A percentile compares a stretch with the other conserved stretches of the same genome.
These are phyloP conservation scores for Fusarium avenaceum DNA, from an alignment of 2,329 filamentous ascomycete genomes.

Conservation along the genomic window DNA sequence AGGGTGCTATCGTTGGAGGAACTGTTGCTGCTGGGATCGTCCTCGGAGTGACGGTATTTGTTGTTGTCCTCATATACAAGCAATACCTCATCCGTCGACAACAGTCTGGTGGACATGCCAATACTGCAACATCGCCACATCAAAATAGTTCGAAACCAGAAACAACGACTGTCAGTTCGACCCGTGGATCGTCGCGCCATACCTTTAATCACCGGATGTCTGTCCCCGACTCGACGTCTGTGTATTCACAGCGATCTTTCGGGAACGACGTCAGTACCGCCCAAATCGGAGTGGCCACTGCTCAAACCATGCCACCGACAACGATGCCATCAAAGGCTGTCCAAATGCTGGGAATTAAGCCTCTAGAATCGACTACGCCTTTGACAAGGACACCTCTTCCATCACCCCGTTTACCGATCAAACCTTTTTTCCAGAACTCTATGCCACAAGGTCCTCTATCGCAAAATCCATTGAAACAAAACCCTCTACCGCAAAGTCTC, in stretches of 20 bases:
- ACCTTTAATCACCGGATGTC: constrained; percentile 35
- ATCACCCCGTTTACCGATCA: constrained; percentile 5
- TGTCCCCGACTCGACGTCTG: constrained; percentile 23
- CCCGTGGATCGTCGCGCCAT: constrained; percentile 17
- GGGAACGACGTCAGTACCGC: constrained; percentile 19
- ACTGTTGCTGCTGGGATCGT: constrained; percentile 37
- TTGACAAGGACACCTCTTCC: constrained; percentile 2
- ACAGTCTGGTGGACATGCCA: not conserved
- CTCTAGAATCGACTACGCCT: not conserved
- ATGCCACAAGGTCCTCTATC: constrained; percentile 8
- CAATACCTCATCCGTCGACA: constrained; percentile 13
- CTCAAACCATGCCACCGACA: constrained; percentile 1
- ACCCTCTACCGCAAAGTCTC: not conserved
- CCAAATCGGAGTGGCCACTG: not conserved
- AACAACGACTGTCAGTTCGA: not conserved
- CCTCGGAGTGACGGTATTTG: constrained; percentile 34
- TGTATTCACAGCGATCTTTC: constrained; percentile 37
- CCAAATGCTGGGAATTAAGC: constrained; percentile 28
- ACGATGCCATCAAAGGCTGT: constrained; percentile 35
- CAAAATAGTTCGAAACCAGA: not conserved
- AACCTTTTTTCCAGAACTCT: constrained; percentile 6
- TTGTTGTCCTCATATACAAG: constrained; percentile 36
- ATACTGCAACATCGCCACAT: not conserved
- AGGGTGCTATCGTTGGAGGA: constrained; percentile 40
- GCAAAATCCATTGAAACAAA: constrained; percentile 6